phyloP scores from a whole-genome alignment of 352 stramenopile genomes.

The Albugo candida region DNA sequence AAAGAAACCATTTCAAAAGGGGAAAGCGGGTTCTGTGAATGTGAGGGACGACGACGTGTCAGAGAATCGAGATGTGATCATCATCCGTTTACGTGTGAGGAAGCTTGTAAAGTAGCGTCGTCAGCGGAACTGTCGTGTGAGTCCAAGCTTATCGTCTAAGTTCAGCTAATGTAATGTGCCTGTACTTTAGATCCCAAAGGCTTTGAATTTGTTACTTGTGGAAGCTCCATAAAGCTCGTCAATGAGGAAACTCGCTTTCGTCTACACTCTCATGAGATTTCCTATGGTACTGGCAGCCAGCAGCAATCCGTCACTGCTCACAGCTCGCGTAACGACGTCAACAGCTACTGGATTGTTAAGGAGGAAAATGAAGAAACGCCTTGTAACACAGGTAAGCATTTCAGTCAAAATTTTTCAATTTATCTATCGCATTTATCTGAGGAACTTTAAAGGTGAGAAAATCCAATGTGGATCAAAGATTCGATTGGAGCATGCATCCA shows the following conservation, averaged over 20 bases:
- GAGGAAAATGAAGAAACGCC: constrained; percentile 28
- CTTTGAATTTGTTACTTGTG: constrained; percentile 68
- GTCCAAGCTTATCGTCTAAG: constrained; percentile 1
- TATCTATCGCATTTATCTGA: background rate
- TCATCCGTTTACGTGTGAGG: constrained; percentile 56
- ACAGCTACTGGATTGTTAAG: constrained; percentile 78
- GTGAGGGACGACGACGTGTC: constrained; percentile 48
- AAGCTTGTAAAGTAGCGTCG: constrained; percentile 41
- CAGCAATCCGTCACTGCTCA: constrained; percentile 68
- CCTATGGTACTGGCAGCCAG: constrained; percentile 49
- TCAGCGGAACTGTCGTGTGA: constrained; percentile 55
- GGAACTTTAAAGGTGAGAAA: constrained; percentile 16
- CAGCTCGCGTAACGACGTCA: constrained; percentile 49
- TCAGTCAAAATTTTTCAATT: background rate
- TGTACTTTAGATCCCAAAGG: constrained; percentile 27
- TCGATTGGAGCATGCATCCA: constrained; percentile 54
- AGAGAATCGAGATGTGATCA: constrained; percentile 59
- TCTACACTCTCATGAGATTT: constrained; percentile 69
- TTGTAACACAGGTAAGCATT: constrained; percentile 17
- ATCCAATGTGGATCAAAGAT: constrained; percentile 42
- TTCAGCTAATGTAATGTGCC: background rate
- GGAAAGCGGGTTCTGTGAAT: constrained; percentile 59
- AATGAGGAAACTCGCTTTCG: constrained; percentile 53
- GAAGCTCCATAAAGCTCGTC: constrained; percentile 69
- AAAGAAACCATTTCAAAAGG: constrained; percentile 21